Evolutionary conservation across 352 stramenopile genomes (phyloP).

Genomic region (Saprolegnia diclina): DNA sequence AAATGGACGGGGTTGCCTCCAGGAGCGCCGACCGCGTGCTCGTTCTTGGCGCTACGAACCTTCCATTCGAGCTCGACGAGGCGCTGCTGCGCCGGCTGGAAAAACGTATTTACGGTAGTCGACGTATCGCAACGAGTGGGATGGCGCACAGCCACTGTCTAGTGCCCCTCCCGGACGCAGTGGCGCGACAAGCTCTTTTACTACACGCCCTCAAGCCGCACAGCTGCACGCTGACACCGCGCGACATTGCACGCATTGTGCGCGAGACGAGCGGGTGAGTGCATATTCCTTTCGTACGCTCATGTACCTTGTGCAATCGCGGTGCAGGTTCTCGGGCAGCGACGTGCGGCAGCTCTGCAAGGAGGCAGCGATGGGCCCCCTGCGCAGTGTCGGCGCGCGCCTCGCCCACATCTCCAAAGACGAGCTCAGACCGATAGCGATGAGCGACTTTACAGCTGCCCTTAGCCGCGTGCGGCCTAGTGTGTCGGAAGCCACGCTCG

Average conservation of each 20-base stretch:
- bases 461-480: slow-evolving; percentile 59
- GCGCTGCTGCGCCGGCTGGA: slow-evolving; percentile 79
- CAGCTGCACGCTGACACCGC: slow-evolving; percentile 43
- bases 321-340: slow-evolving; percentile 45
- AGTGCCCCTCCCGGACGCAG: slow-evolving; percentile 69
- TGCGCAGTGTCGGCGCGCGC: slow-evolving; percentile 68
- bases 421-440: slow-evolving; percentile 56
- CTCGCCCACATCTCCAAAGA: slow-evolving; percentile 52
- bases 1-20: slow-evolving; percentile 74
- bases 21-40: slow-evolving; percentile 72
- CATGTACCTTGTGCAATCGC: neutral
- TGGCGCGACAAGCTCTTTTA: slow-evolving; percentile 49
- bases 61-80: slow-evolving; percentile 81
- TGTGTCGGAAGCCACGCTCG: slow-evolving; percentile 54
- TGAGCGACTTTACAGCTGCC: slow-evolving; percentile 50
- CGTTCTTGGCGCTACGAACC: slow-evolving; percentile 84
- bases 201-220: slow-evolving; percentile 53
- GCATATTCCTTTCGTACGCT: neutral
- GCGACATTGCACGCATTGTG: slow-evolving; percentile 65
- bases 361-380: slow-evolving; percentile 88
- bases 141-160: neutral
- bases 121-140: slow-evolving; percentile 23
- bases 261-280: slow-evolving; percentile 67
- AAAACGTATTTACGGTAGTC: slow-evolving; percentile 83
- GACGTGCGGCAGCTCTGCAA: slow-evolving; percentile 92